These are phyloP conservation scores for Pleurotus salmoneostramineus DNA, from an alignment of 768 basidiomycete species.

Conservation along the genomic window DNA sequence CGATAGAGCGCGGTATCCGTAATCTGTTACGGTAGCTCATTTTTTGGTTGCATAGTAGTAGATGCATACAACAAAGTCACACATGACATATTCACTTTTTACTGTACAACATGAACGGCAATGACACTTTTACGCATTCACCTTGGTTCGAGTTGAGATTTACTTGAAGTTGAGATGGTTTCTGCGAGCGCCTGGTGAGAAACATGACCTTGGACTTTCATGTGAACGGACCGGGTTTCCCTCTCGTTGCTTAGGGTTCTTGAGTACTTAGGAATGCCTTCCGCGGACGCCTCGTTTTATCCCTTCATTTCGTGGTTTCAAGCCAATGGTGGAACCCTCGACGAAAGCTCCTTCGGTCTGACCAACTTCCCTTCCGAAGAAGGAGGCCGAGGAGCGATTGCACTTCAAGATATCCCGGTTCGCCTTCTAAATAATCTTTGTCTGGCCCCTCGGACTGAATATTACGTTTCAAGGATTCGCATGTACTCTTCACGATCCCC, in stretches of 20 bases:
- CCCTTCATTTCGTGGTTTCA: slow-evolving; percentile 60
- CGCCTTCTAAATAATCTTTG: slow-evolving; percentile 7
- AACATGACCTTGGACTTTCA: not conserved
- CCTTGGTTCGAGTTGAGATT: not conserved
- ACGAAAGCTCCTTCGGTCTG: slow-evolving; percentile 41
- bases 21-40: not conserved
- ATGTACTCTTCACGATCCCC: slow-evolving; percentile 80
- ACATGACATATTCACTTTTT: not conserved
- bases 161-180: not conserved
- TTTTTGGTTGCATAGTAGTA: not conserved
- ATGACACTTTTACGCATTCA: not conserved
- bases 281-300: not conserved
- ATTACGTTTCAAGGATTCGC: slow-evolving; percentile 49
- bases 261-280: not conserved
- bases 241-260: too few species aligned
- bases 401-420: slow-evolving; percentile 71
- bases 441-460: not conserved
- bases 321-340: slow-evolving; percentile 44
- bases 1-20: not conserved
- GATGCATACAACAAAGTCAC: not conserved
- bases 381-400: slow-evolving; percentile 72
- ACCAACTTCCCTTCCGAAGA: slow-evolving; percentile 41
- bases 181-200: not conserved
- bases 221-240: not conserved
- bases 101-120: not conserved